Conservation (phyloP, 2,329 filamentous ascomycete species). For the Chaetomium strumarium region DNA sequence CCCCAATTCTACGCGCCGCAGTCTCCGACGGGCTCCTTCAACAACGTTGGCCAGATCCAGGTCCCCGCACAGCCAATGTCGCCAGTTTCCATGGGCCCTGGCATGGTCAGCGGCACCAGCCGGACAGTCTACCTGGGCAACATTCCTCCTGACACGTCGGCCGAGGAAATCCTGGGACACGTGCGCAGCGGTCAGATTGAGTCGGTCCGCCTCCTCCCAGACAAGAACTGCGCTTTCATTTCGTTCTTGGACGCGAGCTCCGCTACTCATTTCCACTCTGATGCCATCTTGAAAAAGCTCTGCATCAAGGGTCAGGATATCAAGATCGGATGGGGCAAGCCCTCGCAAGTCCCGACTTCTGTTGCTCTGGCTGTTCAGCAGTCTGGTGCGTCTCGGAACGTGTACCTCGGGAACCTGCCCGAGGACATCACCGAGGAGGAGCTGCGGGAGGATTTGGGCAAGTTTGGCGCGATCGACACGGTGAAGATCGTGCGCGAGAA, state of each 20-base stretch:
- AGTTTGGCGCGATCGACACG: slow-evolving; percentile 94
- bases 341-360: slow-evolving; percentile 93
- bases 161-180: slow-evolving; percentile 93
- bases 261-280: slow-evolving; percentile 97
- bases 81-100: slow-evolving; percentile 69
- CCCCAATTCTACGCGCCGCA: slow-evolving; percentile 80
- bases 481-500: slow-evolving; percentile 98
- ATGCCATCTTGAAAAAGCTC: slow-evolving; percentile 99
- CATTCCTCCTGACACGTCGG: slow-evolving; percentile 94
- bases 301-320: slow-evolving; percentile 98
- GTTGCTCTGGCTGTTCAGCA: slow-evolving; percentile 97
- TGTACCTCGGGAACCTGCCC: slow-evolving; percentile 88
- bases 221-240: slow-evolving; percentile 99
- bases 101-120: slow-evolving; percentile 82
- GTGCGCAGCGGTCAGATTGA: slow-evolving; percentile 97
- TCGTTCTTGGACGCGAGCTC: slow-evolving; percentile 97
- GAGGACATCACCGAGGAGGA: slow-evolving; percentile 91
- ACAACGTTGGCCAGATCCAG: slow-evolving; percentile 55
- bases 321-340: slow-evolving; percentile 99
- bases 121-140: slow-evolving; percentile 96
- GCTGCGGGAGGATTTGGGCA: slow-evolving; percentile 87
- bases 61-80: slow-evolving; percentile 60
- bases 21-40: slow-evolving; percentile 71
- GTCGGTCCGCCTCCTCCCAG: slow-evolving; percentile 90
- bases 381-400: slow-evolving; percentile 91